Base-by-base conservation (phyloP, 768 basidiomycete species). In the Mycena polygramma region DNA sequence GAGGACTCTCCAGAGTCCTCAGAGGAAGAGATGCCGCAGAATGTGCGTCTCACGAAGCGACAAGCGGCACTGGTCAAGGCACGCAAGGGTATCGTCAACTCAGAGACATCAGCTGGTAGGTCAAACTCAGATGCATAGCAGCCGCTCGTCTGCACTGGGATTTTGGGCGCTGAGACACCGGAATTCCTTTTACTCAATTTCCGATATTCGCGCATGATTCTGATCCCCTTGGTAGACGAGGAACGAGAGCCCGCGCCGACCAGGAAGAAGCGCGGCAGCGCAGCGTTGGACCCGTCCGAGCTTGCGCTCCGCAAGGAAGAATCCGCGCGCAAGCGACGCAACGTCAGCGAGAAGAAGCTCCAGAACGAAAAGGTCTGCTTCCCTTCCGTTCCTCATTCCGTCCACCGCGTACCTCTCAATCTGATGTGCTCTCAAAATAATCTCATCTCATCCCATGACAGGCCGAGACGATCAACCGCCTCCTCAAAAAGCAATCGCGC, bases 401-500 rank as follows among this genome's bases (percentile, higher is more conserved):
- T 8, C 22, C n/a, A 36, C n/a, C 46, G 15, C 60, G 77, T 61
- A 30, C 46, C 52, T 17, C 55, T 63, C 57, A 35, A 55, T 54
- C 30, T 30, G 30, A 30, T 30, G 2, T 30, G 30, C 30, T 30
- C 30, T 30, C 30, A 30, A 30, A 30, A 30, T 30, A 30, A 30
- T 30, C 30, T 30, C 52, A 53, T 22, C 24, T 8, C 41, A 51
- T 13, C 26, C 11, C 43, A 39, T 41, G 24, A 49, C 74, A 95
- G 93, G 90, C 90, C 26, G 95, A 96, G 75, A 96, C 95, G 0
- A 96, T 96, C 78, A 95, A 95, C 74, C 91, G 95, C 35, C 85
- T 96, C 17, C 87, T 96, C 59, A 94, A 94, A 78, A 96, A 95
- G 79, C 94, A 94, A 76, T 90, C 91, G 20, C 87, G 91, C 13